Evolutionary conservation across 2,329 filamentous ascomycete genomes (phyloP), one percentile per base, ranked within the genome.

Genomic region (Talaromyces albobiverticillius): DNA sequence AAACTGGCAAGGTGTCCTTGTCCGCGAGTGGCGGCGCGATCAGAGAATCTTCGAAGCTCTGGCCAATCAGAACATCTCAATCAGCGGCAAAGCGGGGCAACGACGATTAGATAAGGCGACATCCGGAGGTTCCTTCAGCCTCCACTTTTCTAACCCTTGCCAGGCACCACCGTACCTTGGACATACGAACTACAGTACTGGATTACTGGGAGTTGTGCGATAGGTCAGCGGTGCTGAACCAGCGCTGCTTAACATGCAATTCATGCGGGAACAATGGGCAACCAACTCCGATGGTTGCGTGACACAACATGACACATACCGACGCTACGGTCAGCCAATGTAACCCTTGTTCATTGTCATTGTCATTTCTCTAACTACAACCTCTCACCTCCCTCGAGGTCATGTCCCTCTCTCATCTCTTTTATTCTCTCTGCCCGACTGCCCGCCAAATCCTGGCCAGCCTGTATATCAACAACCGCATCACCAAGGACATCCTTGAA

Each of bases 341-440:
- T 29, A 29, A 29, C 26, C 26, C 26, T 36, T 36, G 32, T 36
- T 14, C 29, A 31, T 10, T 31, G 29, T 31, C 4, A 31, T n/a
- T 40, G n/a, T n/a, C n/a, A n/a, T n/a, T n/a, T n/a, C n/a, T n/a
- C n/a, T n/a, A n/a, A n/a, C 55, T 72, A 61, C 23, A 64, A 53
- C n/a, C 61, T 61, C 57, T 74, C 69, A 0, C 61, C 61, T 9
- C 64, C 63, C 46, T 69, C 63, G 13, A 74, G 52, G 60, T 75
- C 71, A 41, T 69, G 69, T 10, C 71, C 69, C 59, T 64, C 57
- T 48, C 61, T 48, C 66, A 69, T 68, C 48, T 66, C 61, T 60
- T 67, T 63, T 56, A 65, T 29, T 60, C 62, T 57, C 56, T 64
- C 60, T 53, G 62, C 51, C 38, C 25, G 57, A 51, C 58, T 61